phyloP scores from a whole-genome alignment of 306 rosid genomes.

The Rosa lucieae region DNA sequence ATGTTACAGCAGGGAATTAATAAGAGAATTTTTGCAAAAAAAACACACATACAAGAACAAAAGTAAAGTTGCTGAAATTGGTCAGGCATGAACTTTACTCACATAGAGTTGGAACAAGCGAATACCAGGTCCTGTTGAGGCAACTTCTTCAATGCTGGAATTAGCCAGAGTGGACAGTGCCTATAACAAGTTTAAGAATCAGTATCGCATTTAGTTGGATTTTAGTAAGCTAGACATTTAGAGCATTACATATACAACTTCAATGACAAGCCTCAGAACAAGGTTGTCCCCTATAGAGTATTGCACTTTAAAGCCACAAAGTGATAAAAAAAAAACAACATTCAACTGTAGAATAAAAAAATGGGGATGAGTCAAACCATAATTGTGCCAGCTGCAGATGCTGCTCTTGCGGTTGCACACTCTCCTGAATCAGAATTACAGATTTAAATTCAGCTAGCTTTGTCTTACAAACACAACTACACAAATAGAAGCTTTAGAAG shows the following conservation, averaged over 20 bases:
- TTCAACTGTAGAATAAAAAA: background rate
- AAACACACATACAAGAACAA: background rate
- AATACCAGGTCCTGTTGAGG: conserved; percentile 96
- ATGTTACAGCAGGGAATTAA: background rate
- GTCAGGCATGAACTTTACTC: conserved; percentile 19
- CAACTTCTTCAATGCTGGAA: conserved; percentile 95
- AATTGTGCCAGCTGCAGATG: conserved; percentile 83
- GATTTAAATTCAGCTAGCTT: background rate
- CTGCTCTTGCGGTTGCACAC: conserved; percentile 84
- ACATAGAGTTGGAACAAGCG: conserved; percentile 96
- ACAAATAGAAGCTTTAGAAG: background rate
- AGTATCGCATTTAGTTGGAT: background rate
- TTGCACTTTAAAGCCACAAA: background rate
- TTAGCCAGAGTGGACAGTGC: conserved; percentile 95
- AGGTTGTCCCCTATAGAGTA: background rate
- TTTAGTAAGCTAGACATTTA: background rate
- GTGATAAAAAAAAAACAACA: background rate
- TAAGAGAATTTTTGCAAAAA: background rate
- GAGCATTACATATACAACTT: background rate
- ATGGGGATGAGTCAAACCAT: conserved; percentile 53
- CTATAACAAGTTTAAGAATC: conserved; percentile 41
- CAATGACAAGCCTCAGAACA: background rate
- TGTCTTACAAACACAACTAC: background rate
- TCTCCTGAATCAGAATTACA: conserved; percentile 60
- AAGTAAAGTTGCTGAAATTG: background rate